Base-by-base conservation (phyloP, 495 filamentous ascomycete genomes). In the Neurospora sp. region DNA sequence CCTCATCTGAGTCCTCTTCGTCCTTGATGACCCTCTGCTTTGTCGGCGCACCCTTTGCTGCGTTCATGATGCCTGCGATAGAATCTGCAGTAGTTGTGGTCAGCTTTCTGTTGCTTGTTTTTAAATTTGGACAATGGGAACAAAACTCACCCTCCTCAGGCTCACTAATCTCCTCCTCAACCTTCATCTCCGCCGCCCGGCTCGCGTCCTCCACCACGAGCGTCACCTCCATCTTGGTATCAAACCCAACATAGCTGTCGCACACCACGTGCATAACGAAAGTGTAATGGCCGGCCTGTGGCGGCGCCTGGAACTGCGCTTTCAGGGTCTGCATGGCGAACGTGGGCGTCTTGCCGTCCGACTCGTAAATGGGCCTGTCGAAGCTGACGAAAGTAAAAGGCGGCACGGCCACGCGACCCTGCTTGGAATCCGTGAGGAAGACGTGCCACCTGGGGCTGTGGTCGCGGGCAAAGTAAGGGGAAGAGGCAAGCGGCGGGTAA, bases 281-380 rank as follows among this genome's bases (percentile, higher is more conserved):
- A 0, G 91, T 92, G 81, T 97, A 98, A 78, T 93, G 90, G 59
- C 94, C 96, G 14, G 92, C 88, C 81, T 98, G 93, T 39, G 95
- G 94, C 70, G 96, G 96, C 23, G 96, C 94, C 78, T 95, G 93
- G 84, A 99, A 99, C 83, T 98, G 96, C 83, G 96, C 94, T 84
- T 97, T 97, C 78, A 98, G 86, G 14, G 96, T 98, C 82, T 97
- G 93, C 83, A 99, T 89, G 75, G 93, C 90, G 83, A 92, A 98
- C 6, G 94, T 97, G 20, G 93, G 93, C 38, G 81, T 81, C 75
- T 90, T 91, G 71, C 91, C 92, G 73, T 86, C 85, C 42, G 85
- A 86, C 73, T 91, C 88, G 74, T 92, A 92, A 44, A 97, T 86
- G 11, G 92, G 91, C 85, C 94, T 93, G 82, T 97, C 93, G 76